A percentile compares a stretch with the other conserved stretches of the same genome.
These are phyloP conservation scores for Balakata baccata DNA, from an alignment of 345 rosid genomes.

Conservation along the genomic window DNA sequence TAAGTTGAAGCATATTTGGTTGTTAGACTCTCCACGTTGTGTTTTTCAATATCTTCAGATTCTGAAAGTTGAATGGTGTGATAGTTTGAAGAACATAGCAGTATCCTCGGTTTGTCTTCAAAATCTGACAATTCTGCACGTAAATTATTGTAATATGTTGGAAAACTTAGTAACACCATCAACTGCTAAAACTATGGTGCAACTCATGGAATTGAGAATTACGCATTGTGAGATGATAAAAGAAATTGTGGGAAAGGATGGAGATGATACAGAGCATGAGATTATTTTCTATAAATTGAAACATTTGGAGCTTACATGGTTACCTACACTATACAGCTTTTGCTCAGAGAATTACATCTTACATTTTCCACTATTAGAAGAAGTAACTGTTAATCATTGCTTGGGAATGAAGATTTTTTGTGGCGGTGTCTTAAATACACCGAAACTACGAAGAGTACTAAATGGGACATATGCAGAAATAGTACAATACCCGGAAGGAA, in stretches of 20 bases:
- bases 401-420: background rate
- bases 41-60: background rate
- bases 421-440: background rate
- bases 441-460: background rate
- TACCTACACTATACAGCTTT: constrained; percentile 3
- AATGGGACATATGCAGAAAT: too few relatives aligned
- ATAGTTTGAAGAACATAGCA: background rate
- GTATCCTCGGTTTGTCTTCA: constrained; percentile 7
- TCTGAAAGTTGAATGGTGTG: background rate
- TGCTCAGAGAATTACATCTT: background rate
- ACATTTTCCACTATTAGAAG: background rate
- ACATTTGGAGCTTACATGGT: background rate
- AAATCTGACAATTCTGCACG: constrained; percentile 4
- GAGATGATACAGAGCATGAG: background rate
- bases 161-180: background rate
- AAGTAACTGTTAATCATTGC: background rate
- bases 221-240: constrained; percentile 3
- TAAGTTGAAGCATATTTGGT: background rate
- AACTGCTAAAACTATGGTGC: constrained; percentile 18
- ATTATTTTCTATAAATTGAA: constrained; percentile 12
- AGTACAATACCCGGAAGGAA: too few relatives aligned
- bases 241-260: constrained; percentile 5
- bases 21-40: background rate
- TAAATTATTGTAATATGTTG: constrained; percentile 3
- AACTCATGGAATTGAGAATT: constrained; percentile 16